Base-by-base conservation (phyloP, 73 alveolate genomes). In the Paramecium pentaurelia region DNA sequence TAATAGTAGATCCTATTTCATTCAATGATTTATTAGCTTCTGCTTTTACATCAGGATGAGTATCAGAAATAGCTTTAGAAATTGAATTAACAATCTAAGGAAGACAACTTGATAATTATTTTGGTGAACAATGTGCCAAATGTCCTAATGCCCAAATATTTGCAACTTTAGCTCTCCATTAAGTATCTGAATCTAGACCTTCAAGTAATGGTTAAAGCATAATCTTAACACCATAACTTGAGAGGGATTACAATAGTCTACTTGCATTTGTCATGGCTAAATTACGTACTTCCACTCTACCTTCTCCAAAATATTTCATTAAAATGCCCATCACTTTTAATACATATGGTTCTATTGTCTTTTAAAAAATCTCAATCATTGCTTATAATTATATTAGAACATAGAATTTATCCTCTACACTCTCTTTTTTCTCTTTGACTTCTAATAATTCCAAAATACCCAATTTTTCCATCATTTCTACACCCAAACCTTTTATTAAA, bases 61-160 rank as follows among this genome's bases (percentile, higher is more conserved):
- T 96, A 85, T 96, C 99, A 32, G 93, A 92, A 25, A 96, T 86
- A 8, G 95, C 95, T 27, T 95, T 95, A 80, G 97, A 88, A 68
- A 96, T 92, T 7, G 92, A 90, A 71, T 89, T 94, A 16, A 96
- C 97, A 20, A 96, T 94, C 60, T 92, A 83, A 8, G 99, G 99
- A 8, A 96, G 92, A 86, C 92, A 86, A 27, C 60, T 60, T 20
- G 97, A 86, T 37, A 96, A 71, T 80, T 95, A 92, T 51, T 92
- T 95, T 32, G 99, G 99, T 32, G 97, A 95, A 86, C 97, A 96
- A 92, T 85, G 92, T 37, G 99, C 99, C 96, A 95, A 94, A 71
- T 95, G 92, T 22, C 99, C 97, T 8, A 96, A 93, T 71, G 99
- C 97, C 88, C 95, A 97, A 25, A 96, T 95, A 25, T 94, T 86